Evolutionary conservation across 2,329 filamentous ascomycete genomes (phyloP), one percentile per base, ranked within the genome.

Genomic region (Thelonectria rubi): DNA sequence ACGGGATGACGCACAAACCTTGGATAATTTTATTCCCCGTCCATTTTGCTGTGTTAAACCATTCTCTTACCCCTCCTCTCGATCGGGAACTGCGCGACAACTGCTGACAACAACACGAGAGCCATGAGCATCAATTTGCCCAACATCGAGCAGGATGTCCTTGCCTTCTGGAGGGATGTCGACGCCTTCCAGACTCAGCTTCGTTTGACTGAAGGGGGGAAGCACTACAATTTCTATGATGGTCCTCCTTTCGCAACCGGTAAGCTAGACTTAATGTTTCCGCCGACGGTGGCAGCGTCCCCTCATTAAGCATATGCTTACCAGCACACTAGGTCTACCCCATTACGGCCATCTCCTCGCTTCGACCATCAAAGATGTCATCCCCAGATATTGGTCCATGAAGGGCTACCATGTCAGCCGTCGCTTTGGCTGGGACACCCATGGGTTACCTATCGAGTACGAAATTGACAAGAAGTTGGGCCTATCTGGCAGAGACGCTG

Each of bases 401-500:
- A 93, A 94, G 75, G 93, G 93, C 9, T 89, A 89, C 75, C 90
- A 94, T 81, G 92, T 96, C 49, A 91, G 92, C 80, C 86, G 93
- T 66, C 85, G 92, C 56, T 95, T 95, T 69, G 93, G 93, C 56
- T 96, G 92, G 92, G 93, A 96, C 58, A 87, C 64, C 37, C 60
- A 60, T 18, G 56, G 55, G 3, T 20, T 62, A n/a, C 58, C 60
- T 37, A 66, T n/a, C 24, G 93, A 96, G 80, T 91, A 94, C 76
- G 93, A 96, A 79, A 96, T 96, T 72, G 93, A 96, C 82, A 96
- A 96, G 83, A 92, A 92, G 79, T 84, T 94, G 64, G 90, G 90
- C 39, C 92, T 95, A 74, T 90, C 90, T 67, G 91, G 91, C 55
- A 89, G 89, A 72, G 90, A 93, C 67, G 92, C 91, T 8, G 92